Base-by-base conservation (phyloP, 768 basidiomycete species). In the Lentinus tigrinus region DNA sequence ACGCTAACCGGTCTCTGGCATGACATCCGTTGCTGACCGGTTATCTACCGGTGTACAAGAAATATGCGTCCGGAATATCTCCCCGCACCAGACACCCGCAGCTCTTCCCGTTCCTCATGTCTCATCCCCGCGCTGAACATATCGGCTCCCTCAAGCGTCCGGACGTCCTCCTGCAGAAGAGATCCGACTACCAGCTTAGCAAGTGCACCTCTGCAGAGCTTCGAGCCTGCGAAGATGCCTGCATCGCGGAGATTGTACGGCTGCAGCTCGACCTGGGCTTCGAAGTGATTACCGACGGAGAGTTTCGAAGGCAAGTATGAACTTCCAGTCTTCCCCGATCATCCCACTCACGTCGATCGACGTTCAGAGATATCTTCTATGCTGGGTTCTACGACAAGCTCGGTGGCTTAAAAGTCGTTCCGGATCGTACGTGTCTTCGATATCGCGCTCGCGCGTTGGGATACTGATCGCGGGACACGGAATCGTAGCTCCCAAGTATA, bases 341-440 rank as follows among this genome's bases (percentile, higher is more conserved):
- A n/a, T n/a, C n/a, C 2, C 9, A 7, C 40, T 13, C 26, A 3
- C 21, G 23, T 14, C 11, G 17, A 36, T 7, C 24, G 27, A 7
- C 7, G 4, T 13, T 3, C 10, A 85, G 85, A 63, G 72, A 73
- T 26, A 72, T 77, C 66, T 87, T 84, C 67, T 85, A 77, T 49
- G 82, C 87, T 39, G 85, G 85, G n/a, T 80, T 87, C 36, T 86
- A 85, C 68, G 79, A 87, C 61, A 81, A 78, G 50, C 69, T 89
- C 31, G 78, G 81, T 51, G 86, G 85, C 37, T 84, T 87, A 79
- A 74, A 73, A 38, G 71, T 68, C 49, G 71, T 83, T 44, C 77
- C 79, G 3, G 75, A 79, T 11, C 48, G 58, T 60, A 24, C 26
- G 58, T 38, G 31, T 31, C 31, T 7, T 31, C 31, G 31, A 31